Base-by-base conservation (phyloP, 179 eudicot species). In the Spergularia azorica region DNA sequence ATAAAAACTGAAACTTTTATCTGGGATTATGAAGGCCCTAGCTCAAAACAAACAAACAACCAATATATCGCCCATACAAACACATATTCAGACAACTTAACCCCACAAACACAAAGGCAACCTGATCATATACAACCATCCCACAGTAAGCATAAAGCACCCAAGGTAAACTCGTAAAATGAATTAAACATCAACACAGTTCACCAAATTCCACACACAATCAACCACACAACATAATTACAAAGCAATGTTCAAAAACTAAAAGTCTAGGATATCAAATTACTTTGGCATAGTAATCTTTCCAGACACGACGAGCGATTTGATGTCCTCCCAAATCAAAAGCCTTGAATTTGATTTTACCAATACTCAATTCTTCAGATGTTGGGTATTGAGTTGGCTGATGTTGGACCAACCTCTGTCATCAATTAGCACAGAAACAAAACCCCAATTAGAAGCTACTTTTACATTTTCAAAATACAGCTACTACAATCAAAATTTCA, bases 261-360 rank as follows among this genome's bases (percentile, higher is more conserved):
- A 39, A 61, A 55, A 16, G 61, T 71, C 20, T 14, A 63, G 67
- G 43, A 20, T 57, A 17, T 14, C 39, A 70, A 60, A 64, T 71
- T 79, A 90, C 97, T 89, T 92, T 89, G 63, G 97, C 97, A 78
- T 92, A 92, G 82, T 92, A 92, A 85, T 92, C 95, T 82, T 88
- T 92, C 97, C 97, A 92, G 15, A 92, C 97, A 16, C 95, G 87
- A 57, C 97, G 95, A 63, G 93, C 97, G 65, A 92, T 90, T 84
- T 92, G 95, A 82, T 92, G 95, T 6, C 97, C 97, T 60, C 97
- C 95, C 81, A 92, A 86, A 91, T 92, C 97, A 76, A 92, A 92
- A 14, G 97, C 95, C 84, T 92, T 89, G 75, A 92, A 92, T 85
- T 92, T 92, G 86, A 92, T 92, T 71, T 88, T 85, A 57, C 97